A percentile compares a stretch with the other conserved stretches of the same genome.
phyloP scores from a whole-genome alignment of 108 stramenopile species.

The Cyclotella kingstonii region DNA sequence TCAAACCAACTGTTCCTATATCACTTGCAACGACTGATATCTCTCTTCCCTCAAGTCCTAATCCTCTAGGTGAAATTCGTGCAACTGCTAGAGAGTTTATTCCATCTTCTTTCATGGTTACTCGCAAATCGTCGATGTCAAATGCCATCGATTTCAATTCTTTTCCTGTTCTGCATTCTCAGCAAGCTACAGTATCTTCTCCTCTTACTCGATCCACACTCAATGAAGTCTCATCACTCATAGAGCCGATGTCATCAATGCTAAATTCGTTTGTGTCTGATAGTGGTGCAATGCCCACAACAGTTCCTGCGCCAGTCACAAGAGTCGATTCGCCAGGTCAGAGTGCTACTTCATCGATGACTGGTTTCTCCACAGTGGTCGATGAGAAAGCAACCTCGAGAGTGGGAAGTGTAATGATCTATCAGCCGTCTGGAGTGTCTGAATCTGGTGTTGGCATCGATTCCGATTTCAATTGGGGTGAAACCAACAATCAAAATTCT shows the following conservation, averaged over 20 bases:
- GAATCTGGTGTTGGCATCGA: conserved; percentile 18
- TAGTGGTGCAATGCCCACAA: neutral
- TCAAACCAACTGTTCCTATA: conserved; percentile 17
- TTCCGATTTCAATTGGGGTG: conserved; percentile 19
- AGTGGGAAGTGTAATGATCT: conserved; percentile 40
- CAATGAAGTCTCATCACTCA: conserved; percentile 3
- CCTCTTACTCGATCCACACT: neutral
- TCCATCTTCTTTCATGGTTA: conserved; percentile 45
- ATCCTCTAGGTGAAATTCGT: conserved; percentile 65
- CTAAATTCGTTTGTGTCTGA: conserved; percentile 9
- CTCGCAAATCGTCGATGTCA: neutral
- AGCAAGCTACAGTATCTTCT: conserved; percentile 16
- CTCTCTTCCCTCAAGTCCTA: conserved; percentile 9
- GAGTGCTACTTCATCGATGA: conserved; percentile 44
- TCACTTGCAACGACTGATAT: conserved; percentile 6
- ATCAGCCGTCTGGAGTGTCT: no score
- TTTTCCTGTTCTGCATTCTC: conserved; percentile 35
- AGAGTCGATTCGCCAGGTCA: conserved; percentile 18
- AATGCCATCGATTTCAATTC: conserved; percentile 2
- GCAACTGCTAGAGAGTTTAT: conserved; percentile 78
- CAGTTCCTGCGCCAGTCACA: neutral
- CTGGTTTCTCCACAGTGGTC: conserved; percentile 26
- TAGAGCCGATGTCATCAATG: conserved; percentile 33
- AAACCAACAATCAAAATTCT: conserved; percentile 11
- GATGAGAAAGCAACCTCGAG: conserved; percentile 27